Evolutionary conservation across 805 yeast genomes (phyloP), one percentile per base, ranked within the genome.

Genomic region (Saturnispora mendoncae): DNA sequence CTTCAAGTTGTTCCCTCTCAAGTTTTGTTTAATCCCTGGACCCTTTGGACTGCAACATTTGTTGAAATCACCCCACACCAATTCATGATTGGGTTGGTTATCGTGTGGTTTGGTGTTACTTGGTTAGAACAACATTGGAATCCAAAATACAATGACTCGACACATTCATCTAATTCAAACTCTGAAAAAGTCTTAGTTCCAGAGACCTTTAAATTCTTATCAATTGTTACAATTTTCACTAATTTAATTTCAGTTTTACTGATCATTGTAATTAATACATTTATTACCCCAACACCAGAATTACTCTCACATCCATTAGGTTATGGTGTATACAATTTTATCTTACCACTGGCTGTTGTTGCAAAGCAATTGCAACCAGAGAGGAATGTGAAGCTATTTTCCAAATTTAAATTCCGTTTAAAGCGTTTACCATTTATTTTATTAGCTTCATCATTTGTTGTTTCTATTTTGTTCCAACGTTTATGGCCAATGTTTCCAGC

Each of bases 1-100:
- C 51, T 82, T 32, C 86, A 83, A 58, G 64, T 82, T 58, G 72
- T 82, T 5, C 88, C 90, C 10, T 59, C 68, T 20, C 64, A 68
- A 39, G 66, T 78, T 0, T 50, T 78, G 3, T 64, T 60, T 41
- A 65, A 75, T 46, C 87, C 87, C 4, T 76, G 84, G 80, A 81
- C 81, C 1, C 50, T 80, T 2, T 54, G 73, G 23, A 68, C 80
- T 2, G 69, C 84, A 1, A 72, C 80, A n/a, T 78, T 80, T 54
- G 74, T 80, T 2, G 87, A 81, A 52, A 67, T 69, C 5, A 61
- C 74, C 6, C 36, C 73, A 2, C 52, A 74, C 49, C 65, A 71
- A 31, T 71, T 72, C 45, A 4, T 71, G 13, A 40, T 71, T 4
- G 67, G 75, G 0, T 46, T 57, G 3, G 40, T 55, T 2, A 52